Evolutionary conservation across 2,329 filamentous ascomycete genomes (phyloP), one percentile per base, ranked within the genome.

Genomic region (Colletotrichum sp.): DNA sequence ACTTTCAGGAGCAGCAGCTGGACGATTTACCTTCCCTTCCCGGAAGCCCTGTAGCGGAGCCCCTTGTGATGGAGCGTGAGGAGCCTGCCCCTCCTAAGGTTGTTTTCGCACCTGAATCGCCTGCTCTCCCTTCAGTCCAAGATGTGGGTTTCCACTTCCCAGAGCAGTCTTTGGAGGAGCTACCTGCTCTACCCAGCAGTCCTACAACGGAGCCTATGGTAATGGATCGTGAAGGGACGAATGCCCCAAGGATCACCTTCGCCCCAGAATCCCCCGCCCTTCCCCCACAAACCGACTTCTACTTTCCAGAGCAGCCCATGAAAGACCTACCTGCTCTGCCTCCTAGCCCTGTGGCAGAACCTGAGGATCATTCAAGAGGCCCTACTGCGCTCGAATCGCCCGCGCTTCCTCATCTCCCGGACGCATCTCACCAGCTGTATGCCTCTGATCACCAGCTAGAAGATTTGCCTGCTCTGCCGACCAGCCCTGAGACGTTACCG

Each of bases 381-480:
- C 6, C 21, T 18, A 9, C 16, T 34, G 21, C 18, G 8, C 52
- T 57, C 9, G 68, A 63, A 64, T 71, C 68, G 15, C 59, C 68
- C 52, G 26, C 59, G 4, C 68, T 64, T 36, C 72, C 70, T 12
- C 32, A 13, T 15, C 16, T 26, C 15, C 30, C 63, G 18, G 28
- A 28, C 6, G 21, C 44, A 32, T 21, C 9, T 21, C 26, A 52
- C 28, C 64, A 64, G 30, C 7, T 60, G 15, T 57, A 49, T 18
- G 21, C 60, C 32, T 26, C 30, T 12, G 64, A 65, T 30, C 24
- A 59, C n/a, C 34, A 76, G 16, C 21, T 74, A 26, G 62, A 60
- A 18, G 63, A 77, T n/a, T 36, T 78, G 28, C 77, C 75, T 24
- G 57, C 65, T 28, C 81, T 75, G 34, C 73, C 18, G n/a, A 69